Conservation (phyloP, 192 early-diverging fungal species). For the Mortierella antarctica region DNA sequence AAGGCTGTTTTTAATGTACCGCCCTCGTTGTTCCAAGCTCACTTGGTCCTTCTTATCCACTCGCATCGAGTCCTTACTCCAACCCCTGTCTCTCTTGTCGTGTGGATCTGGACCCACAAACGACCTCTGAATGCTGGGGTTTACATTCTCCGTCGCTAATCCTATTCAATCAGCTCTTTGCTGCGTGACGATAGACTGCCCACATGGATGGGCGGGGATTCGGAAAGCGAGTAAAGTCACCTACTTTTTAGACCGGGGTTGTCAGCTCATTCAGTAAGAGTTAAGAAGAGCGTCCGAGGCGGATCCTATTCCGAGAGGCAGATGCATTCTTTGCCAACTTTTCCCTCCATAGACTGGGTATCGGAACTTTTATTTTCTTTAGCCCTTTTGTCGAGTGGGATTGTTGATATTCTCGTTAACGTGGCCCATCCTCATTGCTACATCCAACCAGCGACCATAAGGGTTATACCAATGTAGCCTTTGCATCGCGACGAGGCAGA, state of each 20-base stretch:
- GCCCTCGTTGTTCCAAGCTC: too few species aligned
- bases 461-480: neutral
- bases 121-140: too few species aligned
- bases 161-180: conserved; percentile 7
- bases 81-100: too few species aligned
- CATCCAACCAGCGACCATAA: neutral
- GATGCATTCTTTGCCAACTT: neutral
- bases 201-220: conserved; percentile 11
- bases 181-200: conserved; percentile 4
- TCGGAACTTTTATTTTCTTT: conserved; percentile 2
- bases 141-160: neutral
- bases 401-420: neutral
- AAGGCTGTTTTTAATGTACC: too few species aligned
- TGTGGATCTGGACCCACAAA: too few species aligned
- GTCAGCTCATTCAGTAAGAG: neutral
- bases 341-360: neutral
- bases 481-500: neutral
- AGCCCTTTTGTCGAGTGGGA: conserved; percentile 8
- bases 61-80: too few species aligned
- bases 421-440: neutral
- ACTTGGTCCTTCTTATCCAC: too few species aligned
- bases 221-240: neutral
- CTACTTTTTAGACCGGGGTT: neutral
- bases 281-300: neutral
- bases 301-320: conserved; percentile 9